These are phyloP conservation scores for Hygrophorus russula DNA, from an alignment of 768 basidiomycete species.

Conservation along the genomic window DNA sequence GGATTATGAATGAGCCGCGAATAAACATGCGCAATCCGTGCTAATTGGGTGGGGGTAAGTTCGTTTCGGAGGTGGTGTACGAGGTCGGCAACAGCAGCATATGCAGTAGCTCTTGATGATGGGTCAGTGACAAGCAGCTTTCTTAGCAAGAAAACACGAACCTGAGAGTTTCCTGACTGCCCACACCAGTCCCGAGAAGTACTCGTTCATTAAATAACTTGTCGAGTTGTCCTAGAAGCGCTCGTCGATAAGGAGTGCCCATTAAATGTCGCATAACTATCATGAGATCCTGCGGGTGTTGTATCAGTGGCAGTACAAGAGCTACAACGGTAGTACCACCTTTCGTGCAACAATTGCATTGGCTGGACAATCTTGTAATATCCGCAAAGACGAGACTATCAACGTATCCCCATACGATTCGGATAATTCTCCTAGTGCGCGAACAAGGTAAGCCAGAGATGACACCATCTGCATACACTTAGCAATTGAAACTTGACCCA, in stretches of 20 bases:
- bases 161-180: slow-evolving; percentile 80
- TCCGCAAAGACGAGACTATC: slow-evolving; percentile 68
- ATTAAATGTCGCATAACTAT: slow-evolving; percentile 88
- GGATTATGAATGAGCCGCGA: slow-evolving; percentile 86
- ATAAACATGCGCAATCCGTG: slow-evolving; percentile 72
- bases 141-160: slow-evolving; percentile 17
- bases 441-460: slow-evolving; percentile 82
- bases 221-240: slow-evolving; percentile 74
- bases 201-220: slow-evolving; percentile 87
- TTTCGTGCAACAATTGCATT: slow-evolving; percentile 76
- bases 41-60: slow-evolving; percentile 63
- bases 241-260: slow-evolving; percentile 63
- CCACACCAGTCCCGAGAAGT: slow-evolving; percentile 73
- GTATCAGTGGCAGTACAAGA: not conserved
- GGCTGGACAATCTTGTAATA: slow-evolving; percentile 88
- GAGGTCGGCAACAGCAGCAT: slow-evolving; percentile 84
- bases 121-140: slow-evolving; percentile 5
- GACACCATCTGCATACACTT: slow-evolving; percentile 61
- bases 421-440: slow-evolving; percentile 46
- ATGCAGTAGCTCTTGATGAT: slow-evolving; percentile 55
- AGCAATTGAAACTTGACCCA: slow-evolving; percentile 10
- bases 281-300: slow-evolving; percentile 62
- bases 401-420: slow-evolving; percentile 73
- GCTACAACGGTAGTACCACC: slow-evolving; percentile 26
- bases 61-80: slow-evolving; percentile 86